phyloP scores from a whole-genome alignment of 495 filamentous ascomycete genomes.

The Aspergillus taichungensis region DNA sequence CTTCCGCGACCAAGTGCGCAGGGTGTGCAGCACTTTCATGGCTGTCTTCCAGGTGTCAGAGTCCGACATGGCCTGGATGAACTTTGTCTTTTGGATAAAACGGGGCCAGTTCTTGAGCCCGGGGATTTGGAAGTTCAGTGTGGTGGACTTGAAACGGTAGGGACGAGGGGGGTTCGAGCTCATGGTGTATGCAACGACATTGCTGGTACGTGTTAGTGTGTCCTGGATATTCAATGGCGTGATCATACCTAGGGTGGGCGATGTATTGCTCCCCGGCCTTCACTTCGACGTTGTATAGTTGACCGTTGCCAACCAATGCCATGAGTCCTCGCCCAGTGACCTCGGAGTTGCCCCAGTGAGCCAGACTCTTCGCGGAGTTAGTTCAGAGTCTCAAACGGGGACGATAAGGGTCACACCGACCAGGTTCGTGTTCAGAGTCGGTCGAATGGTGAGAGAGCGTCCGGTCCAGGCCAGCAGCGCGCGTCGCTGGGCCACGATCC shows the following conservation, averaged over 20 bases:
- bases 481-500: conserved; percentile 80
- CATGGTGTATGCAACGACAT: conserved; percentile 83
- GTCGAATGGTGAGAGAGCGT: conserved; percentile 65
- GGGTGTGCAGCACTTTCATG: conserved; percentile 46
- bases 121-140: conserved; percentile 71
- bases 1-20: conserved; percentile 66
- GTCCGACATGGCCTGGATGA: conserved; percentile 59
- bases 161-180: conserved; percentile 64
- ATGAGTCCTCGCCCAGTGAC: conserved; percentile 82
- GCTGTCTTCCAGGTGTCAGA: conserved; percentile 62
- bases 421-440: conserved; percentile 64
- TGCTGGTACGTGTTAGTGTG: conserved; percentile 37
- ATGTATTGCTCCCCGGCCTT: conserved; percentile 78
- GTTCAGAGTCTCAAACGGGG: conserved; percentile 9
- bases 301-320: conserved; percentile 74
- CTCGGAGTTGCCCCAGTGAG: conserved; percentile 84
- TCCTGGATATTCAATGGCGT: neutral
- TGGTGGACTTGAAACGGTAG: conserved; percentile 74
- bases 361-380: conserved; percentile 53
- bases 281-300: conserved; percentile 74
- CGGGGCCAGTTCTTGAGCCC: conserved; percentile 42
- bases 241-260: conserved; percentile 60
- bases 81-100: conserved; percentile 53
- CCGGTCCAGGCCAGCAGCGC: conserved; percentile 95
- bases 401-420: conserved; percentile 26